Conservation (phyloP, 2,329 filamentous ascomycete genomes). For the Xylaria sp. region DNA sequence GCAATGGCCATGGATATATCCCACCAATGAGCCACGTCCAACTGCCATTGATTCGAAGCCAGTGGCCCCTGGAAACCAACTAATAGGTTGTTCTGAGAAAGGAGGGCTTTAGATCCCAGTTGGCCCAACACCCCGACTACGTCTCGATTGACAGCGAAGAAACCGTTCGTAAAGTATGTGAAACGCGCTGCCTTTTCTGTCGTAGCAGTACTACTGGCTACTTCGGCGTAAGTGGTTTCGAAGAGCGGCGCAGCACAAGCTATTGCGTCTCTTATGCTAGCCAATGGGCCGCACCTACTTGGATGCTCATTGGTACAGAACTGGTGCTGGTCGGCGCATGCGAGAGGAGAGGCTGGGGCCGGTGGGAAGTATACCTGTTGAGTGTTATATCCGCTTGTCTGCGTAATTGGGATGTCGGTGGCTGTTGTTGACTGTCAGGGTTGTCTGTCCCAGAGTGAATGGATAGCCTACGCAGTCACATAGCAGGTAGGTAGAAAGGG, state of each 20-base stretch:
- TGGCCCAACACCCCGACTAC: no score
- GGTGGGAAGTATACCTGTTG: no score
- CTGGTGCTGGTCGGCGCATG: slow-evolving; percentile 28
- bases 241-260: no score
- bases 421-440: no score
- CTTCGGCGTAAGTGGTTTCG: no score
- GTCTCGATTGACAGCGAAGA: no score
- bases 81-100: slow-evolving; percentile 10
- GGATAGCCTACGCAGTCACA: no score
- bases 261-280: slow-evolving; percentile 29
- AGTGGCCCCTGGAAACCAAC: not conserved
- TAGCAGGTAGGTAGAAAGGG: no score
- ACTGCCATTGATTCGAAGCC: slow-evolving; percentile 29
- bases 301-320: slow-evolving; percentile 13
- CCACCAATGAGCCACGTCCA: slow-evolving; percentile 30
- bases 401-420: no score
- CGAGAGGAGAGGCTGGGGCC: slow-evolving; percentile 31
- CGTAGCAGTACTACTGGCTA: not conserved
- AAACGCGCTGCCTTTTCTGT: not conserved
- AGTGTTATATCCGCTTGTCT: no score
- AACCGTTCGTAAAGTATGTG: no score
- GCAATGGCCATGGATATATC: slow-evolving; percentile 19
- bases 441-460: no score
- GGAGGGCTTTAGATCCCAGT: slow-evolving; percentile 1
- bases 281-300: slow-evolving; percentile 30